Evolutionary conservation across 345 rosid species (phyloP), one percentile per base, ranked within the genome.

Genomic region (Garcia nutans): DNA sequence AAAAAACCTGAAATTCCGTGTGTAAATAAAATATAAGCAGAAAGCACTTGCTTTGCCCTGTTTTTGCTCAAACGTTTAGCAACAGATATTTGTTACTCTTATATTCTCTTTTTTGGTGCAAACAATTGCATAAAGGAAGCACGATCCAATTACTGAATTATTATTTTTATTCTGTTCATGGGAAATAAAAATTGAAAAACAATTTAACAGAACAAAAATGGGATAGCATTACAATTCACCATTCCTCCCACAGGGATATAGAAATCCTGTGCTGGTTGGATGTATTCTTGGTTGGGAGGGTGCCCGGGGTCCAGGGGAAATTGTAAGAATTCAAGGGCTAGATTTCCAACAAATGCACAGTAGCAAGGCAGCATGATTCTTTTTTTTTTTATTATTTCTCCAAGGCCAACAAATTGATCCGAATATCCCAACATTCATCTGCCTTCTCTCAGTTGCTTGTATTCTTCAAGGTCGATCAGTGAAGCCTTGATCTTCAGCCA

Each of bases 401-500:
- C 52, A 31, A 26, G 49, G 28, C 37, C 47, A 9, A 28, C 44
- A 74, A 61, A 20, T 17, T n/a, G 47, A n/a, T 45, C 37, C 20
- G n/a, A 20, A 59, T 56, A 70, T 69, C 24, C 8, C 2, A 44
- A 62, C 17, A 26, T 47, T 81, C 78, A 74, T 19, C 59, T 42
- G 2, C 69, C 73, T 70, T 58, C 78, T 65, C 73, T 77, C 77
- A 86, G 47, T 77, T 81, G 89, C 81, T 88, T 84, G 87, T 87
- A 91, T 68, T 92, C 94, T 75, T 91, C 91, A 37, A 82, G 78
- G 63, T 87, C 68, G 65, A 88, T 78, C 23, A 96, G 74, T 26
- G 95, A 86, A 82, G 80, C 72, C 85, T 88, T 89, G 70, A 77
- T 76, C 86, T 92, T 92, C 65, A 78, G 81, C 97, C 98, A 94